A percentile compares a stretch with the other conserved stretches of the same genome.
phyloP scores from a whole-genome alignment of 176 grass and related monocot genomes.

The Zoysia pacifica region DNA sequence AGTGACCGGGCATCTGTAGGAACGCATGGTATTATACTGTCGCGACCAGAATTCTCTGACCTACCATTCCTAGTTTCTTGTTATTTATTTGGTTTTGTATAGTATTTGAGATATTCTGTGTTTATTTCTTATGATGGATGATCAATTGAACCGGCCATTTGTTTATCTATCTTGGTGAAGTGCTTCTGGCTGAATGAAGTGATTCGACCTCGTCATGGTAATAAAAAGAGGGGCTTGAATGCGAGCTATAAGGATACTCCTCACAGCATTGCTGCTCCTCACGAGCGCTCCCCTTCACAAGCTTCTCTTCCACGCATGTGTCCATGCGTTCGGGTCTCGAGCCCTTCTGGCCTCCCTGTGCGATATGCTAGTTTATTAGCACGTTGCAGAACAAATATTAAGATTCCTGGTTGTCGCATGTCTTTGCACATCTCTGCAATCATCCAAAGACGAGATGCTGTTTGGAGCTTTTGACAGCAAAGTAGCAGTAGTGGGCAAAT shows the following conservation, averaged over 20 bases:
- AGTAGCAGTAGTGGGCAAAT: neutral
- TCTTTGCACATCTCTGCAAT: too few species aligned
- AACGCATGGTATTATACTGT: neutral
- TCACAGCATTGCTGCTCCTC: constrained; percentile 76
- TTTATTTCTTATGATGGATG: too few species aligned
- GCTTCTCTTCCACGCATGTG: constrained; percentile 56
- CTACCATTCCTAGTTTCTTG: too few species aligned
- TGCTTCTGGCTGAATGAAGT: neutral
- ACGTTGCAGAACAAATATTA: too few species aligned
- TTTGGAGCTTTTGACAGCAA: neutral
- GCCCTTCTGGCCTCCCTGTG: constrained; percentile 4
- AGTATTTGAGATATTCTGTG: too few species aligned
- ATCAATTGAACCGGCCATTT: too few species aligned
- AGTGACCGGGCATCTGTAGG: constrained; percentile 56
- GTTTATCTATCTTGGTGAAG: too few species aligned
- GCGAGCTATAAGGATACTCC: constrained; percentile 61
- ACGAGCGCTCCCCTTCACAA: constrained; percentile 63
- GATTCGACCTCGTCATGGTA: neutral
- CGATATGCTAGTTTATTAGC: neutral
- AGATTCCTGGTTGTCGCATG: too few species aligned
- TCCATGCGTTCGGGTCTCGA: neutral
- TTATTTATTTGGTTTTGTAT: too few species aligned
- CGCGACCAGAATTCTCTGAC: too few species aligned
- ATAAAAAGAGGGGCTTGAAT: constrained; percentile 25
- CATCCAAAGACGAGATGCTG: too few species aligned